Percentiles rank a stretch among this genome's conserved stretches.
These are phyloP conservation scores for Bimuria novae-zelandiae DNA, from an alignment of 2,329 filamentous ascomycete genomes.

Conservation along the genomic window DNA sequence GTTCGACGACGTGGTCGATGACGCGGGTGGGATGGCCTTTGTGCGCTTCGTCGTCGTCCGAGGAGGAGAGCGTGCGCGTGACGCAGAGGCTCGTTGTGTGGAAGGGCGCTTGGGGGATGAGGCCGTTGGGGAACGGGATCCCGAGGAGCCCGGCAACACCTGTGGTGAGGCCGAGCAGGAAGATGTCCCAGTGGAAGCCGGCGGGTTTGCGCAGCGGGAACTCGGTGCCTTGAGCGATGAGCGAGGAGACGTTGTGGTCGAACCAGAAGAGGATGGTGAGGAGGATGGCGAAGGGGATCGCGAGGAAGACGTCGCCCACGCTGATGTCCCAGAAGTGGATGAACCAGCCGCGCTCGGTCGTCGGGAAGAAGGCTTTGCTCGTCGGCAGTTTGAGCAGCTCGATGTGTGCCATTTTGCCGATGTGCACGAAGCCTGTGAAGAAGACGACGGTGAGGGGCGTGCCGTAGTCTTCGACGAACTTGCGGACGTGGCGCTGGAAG, in stretches of 20 bases:
- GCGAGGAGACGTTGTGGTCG: conserved; percentile 73
- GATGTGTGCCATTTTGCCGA: conserved; percentile 78
- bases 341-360: conserved; percentile 73
- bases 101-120: conserved; percentile 64
- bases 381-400: conserved; percentile 74
- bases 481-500: conserved; percentile 74
- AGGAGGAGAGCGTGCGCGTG: conserved; percentile 44
- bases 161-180: conserved; percentile 61
- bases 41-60: conserved; percentile 49
- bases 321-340: conserved; percentile 80
- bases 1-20: conserved; percentile 58
- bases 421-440: conserved; percentile 87
- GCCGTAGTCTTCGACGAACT: conserved; percentile 89
- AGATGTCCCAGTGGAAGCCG: conserved; percentile 66
- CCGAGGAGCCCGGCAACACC: conserved; percentile 61
- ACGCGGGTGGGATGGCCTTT: conserved; percentile 49
- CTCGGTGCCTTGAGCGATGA: conserved; percentile 61
- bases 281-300: conserved; percentile 83
- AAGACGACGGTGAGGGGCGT: conserved; percentile 71
- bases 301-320: conserved; percentile 76
- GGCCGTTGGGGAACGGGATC: conserved; percentile 62
- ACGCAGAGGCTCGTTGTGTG: conserved; percentile 60
- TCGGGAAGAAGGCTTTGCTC: conserved; percentile 78
- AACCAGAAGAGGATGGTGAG: conserved; percentile 88
- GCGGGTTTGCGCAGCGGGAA: conserved; percentile 62